phyloP scores from a whole-genome alignment of 139 green algal species.

The Chlamydomonas sp. region DNA sequence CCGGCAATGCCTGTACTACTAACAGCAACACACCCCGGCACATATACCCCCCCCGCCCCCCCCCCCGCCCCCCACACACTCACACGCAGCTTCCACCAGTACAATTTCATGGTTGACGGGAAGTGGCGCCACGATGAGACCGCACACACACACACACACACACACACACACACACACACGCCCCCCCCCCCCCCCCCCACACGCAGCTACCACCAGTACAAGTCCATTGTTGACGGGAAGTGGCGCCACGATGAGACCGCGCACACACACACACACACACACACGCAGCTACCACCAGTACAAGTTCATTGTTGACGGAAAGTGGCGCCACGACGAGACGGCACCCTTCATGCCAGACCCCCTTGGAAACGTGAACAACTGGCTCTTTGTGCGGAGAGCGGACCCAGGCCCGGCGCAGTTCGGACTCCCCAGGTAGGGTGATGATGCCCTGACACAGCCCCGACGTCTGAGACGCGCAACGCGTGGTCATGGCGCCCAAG shows the following conservation, averaged over 20 bases:
- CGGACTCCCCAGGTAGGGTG: no score
- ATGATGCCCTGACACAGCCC: no score
- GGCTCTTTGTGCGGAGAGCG: constrained; percentile 79
- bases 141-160: constrained; percentile 43
- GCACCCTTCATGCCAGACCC: constrained; percentile 95
- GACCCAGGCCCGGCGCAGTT: constrained; percentile 16
- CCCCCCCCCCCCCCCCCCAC: no score
- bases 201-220: constrained; percentile 96
- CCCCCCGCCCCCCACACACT: background rate
- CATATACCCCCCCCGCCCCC: no score
- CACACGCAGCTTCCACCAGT: constrained; percentile 90
- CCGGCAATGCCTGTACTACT: no score
- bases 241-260: constrained; percentile 95
- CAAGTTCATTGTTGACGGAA: constrained; percentile 99
- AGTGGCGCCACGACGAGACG: constrained; percentile 95
- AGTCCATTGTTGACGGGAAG: constrained; percentile 98
- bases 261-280: constrained; percentile 27
- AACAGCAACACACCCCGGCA: no score
- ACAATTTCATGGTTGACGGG: constrained; percentile 99
- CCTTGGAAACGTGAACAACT: constrained; percentile 99
- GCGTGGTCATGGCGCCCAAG: no score
- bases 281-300: constrained; percentile 92
- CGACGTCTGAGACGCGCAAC: no score
- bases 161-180: no score
- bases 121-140: constrained; percentile 96